Base-by-base conservation (phyloP, 805 yeast genomes). In the Sugiyamaella mastotermitis region DNA sequence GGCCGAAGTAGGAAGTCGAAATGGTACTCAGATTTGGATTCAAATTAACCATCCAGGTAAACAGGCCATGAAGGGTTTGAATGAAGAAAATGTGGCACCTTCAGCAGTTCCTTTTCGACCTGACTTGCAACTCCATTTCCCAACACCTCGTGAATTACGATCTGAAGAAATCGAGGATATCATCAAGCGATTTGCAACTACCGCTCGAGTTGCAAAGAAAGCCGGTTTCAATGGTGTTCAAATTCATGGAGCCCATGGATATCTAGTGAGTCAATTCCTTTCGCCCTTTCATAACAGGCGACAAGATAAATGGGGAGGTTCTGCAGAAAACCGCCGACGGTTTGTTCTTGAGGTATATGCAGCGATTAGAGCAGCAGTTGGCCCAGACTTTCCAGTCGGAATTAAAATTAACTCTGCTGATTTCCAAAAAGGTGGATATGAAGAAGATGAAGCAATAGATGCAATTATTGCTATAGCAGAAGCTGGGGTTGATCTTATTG, bases 211-310 rank as follows among this genome's bases (percentile, higher is more conserved):
- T 43, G 74, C 83, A 1, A 58, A 68, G 21, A 65, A 61, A 10
- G 68, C 76, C 5, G 76, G 78, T 0, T 66, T 72, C 35, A 84
- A 81, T 55, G 78, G 78, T 47, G 72, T 80, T 34, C 83, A 78
- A 52, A 61, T 79, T 37, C 84, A 80, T 56, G 65, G 64, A 27
- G 85, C 86, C 18, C 76, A 78, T 53, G 84, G 85, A 2, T 76
- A 73, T 49, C 55, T 78, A 33, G 45, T 70, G 23, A 61, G 65
- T 49, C 64, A 67, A 47, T 77, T 80, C 46, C 17, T 23, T 4
- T 17, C 9, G 5, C 20, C 18, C 17, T n/a, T 9, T 11, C 20
- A 70, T 23, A 76, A 79, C 53, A 49, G 61, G 40, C 64, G 84
- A 51, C 71, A 73, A 1, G 85, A 78, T 51, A 62, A 71, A 46